Conservation (phyloP, 257 asterid genomes). For the Sherardia arvensis region DNA sequence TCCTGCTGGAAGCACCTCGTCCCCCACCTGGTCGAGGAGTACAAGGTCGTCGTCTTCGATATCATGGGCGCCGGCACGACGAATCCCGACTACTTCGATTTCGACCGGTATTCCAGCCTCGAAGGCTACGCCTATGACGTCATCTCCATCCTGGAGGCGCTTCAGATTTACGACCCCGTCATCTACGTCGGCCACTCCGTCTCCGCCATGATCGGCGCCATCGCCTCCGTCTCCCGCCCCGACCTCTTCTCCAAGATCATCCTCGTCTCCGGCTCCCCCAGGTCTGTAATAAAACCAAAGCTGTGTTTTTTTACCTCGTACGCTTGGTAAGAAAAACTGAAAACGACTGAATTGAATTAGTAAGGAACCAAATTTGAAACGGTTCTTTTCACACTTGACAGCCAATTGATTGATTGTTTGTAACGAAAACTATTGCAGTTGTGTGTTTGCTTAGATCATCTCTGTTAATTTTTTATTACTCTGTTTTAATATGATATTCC, state of each 20-base stretch:
- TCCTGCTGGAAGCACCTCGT: conserved; percentile 66
- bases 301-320: neutral
- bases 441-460: neutral
- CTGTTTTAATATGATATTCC: neutral
- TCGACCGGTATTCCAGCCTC: conserved; percentile 53
- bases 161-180: conserved; percentile 28
- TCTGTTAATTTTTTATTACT: no score
- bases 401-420: neutral
- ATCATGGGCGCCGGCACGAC: conserved; percentile 77
- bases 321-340: neutral
- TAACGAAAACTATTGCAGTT: neutral
- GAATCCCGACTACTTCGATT: conserved; percentile 74
- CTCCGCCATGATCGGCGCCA: conserved; percentile 58
- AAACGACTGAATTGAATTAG: neutral
- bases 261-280: conserved; percentile 62
- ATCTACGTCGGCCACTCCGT: conserved; percentile 66
- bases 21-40: conserved; percentile 51
- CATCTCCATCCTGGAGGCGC: conserved; percentile 51
- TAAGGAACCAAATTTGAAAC: neutral
- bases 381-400: neutral
- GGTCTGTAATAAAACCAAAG: no score
- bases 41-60: conserved; percentile 45
- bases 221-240: conserved; percentile 67
- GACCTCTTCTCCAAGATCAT: conserved; percentile 59
- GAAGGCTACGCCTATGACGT: conserved; percentile 65